Conservation (phyloP, 108 stramenopile genomes). For the Cyclotella kingstonii region DNA sequence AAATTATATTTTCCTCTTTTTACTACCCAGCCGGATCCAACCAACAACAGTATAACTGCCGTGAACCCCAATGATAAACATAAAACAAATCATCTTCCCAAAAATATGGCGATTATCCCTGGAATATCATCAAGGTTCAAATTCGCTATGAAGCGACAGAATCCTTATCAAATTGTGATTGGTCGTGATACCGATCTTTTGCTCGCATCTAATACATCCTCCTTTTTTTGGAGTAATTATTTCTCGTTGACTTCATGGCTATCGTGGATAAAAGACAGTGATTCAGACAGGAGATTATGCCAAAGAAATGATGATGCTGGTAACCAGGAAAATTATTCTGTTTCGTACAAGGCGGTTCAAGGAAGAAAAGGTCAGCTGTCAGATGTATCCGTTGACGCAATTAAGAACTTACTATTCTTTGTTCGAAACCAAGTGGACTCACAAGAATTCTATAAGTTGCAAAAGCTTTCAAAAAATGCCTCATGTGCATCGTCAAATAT, state of each 20-base stretch:
- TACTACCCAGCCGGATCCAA: too few relatives aligned
- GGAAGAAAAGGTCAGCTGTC: constrained; percentile 20
- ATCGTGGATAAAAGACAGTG: not conserved
- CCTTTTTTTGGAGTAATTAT: not conserved
- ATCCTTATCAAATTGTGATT: constrained; percentile 30
- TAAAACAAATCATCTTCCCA: not conserved
- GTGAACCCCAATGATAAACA: not conserved
- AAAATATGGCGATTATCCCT: constrained; percentile 13
- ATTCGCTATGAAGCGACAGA: constrained; percentile 22
- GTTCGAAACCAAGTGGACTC: constrained; percentile 16
- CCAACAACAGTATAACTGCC: constrained; percentile 4
- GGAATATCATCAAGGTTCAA: constrained; percentile 26
- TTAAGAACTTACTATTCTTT: constrained; percentile 14
- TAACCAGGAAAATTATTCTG: not conserved
- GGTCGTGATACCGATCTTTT: constrained; percentile 26
- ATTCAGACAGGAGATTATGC: not conserved
- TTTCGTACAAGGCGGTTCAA: constrained; percentile 1
- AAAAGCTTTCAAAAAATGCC: not conserved
- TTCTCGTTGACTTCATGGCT: constrained; percentile 7
- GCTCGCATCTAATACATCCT: constrained; percentile 7
- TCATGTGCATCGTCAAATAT: constrained; percentile 3
- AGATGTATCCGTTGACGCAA: constrained; percentile 23
- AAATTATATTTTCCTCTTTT: too few relatives aligned
- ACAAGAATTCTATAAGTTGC: not conserved
- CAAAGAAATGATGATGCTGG: not conserved